Base-by-base conservation (phyloP, 2,329 filamentous ascomycete genomes). In the Fusarium udum region DNA sequence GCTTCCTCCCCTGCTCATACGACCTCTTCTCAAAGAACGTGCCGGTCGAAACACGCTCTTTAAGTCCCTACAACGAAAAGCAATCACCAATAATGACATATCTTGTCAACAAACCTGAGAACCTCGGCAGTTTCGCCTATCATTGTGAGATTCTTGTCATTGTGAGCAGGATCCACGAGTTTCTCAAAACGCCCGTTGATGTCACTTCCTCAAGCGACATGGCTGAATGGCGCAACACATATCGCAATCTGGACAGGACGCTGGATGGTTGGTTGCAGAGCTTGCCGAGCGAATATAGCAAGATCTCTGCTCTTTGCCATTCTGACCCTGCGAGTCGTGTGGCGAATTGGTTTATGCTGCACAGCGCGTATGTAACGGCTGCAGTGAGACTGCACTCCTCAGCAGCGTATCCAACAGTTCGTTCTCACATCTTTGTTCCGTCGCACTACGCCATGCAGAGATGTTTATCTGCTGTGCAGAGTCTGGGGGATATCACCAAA, bases 291-390 rank as follows among this genome's bases (percentile, higher is more conserved):
- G 84, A 85, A 59, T 85, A 85, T 64, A 82, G 82, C 77, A 82
- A 82, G n/a, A 84, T 85, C 31, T 84, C 83, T 13, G 82, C 83
- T 4, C 76, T 85, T 16, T 85, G 84, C 43, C 84, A 85, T 72
- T 84, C 83, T 10, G 83, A 85, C 24, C 83, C 83, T 7, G 83
- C 83, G 5, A 84, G 83, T 58, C 81, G 83, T 4, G 83, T 85
- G 4, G 83, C 83, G n/a, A 85, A 85, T 69, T 85, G 83, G 83
- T 84, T 85, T 65, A 84, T 85, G 82, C 76, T 85, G 14, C 84
- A 85, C 32, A 84, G 83, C 70, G 84, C 84, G 13, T 85, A 84
- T 51, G 83, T 85, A 18, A 84, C 83, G 1, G 80, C 83, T 6
- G 84, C 84, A 11, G 83, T 85, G 7, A 81, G 84, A 2, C 75